phyloP scores from a whole-genome alignment of 2,329 filamentous ascomycete species.

The Colletotrichum sp. region DNA sequence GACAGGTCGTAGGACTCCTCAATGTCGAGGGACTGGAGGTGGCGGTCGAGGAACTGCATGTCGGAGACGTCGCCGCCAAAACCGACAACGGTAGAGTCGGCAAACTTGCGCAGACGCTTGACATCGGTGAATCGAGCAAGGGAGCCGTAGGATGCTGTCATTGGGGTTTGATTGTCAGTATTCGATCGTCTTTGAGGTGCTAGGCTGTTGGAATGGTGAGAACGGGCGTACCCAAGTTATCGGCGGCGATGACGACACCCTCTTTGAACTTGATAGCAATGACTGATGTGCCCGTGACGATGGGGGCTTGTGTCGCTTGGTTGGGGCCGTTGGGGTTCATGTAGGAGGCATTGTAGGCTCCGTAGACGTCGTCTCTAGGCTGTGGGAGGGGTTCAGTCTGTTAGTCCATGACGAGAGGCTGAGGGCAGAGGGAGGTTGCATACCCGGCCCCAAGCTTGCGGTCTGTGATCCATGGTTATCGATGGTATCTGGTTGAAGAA shows the following conservation, averaged over 20 bases:
- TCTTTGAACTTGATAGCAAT: conserved; percentile 95
- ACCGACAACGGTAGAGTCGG: conserved; percentile 82
- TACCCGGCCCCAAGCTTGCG: conserved; percentile 76
- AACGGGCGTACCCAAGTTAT: conserved; percentile 79
- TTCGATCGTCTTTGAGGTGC: neutral
- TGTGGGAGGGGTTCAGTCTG: conserved; percentile 41
- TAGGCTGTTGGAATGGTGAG: neutral
- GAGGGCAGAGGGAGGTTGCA: conserved; percentile 33
- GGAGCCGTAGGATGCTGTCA: conserved; percentile 90
- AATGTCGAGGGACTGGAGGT: conserved; percentile 85
- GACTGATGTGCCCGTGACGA: conserved; percentile 96
- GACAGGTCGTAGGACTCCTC: conserved; percentile 79
- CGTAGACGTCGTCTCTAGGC: conserved; percentile 98
- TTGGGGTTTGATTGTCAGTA: conserved; percentile 8
- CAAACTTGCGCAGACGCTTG: conserved; percentile 91
- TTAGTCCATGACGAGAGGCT: conserved; percentile 21
- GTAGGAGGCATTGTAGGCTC: conserved; percentile 87
- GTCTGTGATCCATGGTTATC: conserved; percentile 70
- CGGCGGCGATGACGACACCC: conserved; percentile 94
- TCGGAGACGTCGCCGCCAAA: conserved; percentile 98
- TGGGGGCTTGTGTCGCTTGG: conserved; percentile 88
- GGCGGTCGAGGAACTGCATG: conserved; percentile 97
- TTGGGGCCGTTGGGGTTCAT: conserved; percentile 75
- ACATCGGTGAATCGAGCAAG: conserved; percentile 96
- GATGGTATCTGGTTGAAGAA: conserved; percentile 10